Evolutionary conservation across 768 basidiomycete species (phyloP).

Genomic region (Boletus rufocinnamomeus): DNA sequence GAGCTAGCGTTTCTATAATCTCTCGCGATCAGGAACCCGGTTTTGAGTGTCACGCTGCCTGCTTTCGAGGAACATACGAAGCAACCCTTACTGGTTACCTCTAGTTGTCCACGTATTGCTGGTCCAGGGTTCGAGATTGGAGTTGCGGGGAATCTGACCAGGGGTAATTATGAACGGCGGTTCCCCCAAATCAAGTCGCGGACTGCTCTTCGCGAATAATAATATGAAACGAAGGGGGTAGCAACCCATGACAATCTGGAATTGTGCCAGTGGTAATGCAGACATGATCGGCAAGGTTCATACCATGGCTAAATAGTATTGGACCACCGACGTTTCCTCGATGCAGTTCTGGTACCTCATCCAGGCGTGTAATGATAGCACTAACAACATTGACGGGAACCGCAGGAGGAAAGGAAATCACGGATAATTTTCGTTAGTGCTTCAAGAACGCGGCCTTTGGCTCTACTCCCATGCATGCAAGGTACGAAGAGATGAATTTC

Average conservation of each 20-base stretch:
- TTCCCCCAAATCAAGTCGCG: constrained; percentile 16
- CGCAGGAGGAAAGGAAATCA: constrained; percentile 2
- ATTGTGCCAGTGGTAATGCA: constrained; percentile 25
- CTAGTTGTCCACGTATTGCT: background rate
- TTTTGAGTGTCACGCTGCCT: background rate
- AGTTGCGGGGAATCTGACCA: constrained; percentile 9
- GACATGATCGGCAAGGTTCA: constrained; percentile 23
- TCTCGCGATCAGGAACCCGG: background rate
- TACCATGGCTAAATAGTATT: constrained; percentile 17
- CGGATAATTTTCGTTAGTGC: constrained; percentile 17
- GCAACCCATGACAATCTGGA: constrained; percentile 1
- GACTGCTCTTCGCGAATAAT: constrained; percentile 11
- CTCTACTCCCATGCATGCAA: constrained; percentile 25
- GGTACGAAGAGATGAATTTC: constrained; percentile 21
- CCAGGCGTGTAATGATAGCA: constrained; percentile 23
- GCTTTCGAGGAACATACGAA: background rate
- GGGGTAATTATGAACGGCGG: constrained; percentile 2
- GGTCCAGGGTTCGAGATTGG: background rate
- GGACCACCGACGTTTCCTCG: constrained; percentile 26
- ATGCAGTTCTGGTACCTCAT: constrained; percentile 22
- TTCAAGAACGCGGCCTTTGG: constrained; percentile 19
- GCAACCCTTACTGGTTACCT: constrained; percentile 4
- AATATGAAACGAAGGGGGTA: constrained; percentile 7
- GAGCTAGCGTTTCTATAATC: background rate
- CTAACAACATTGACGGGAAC: constrained; percentile 21